Conservation (phyloP, 2,329 filamentous ascomycete species). For the Fusarium humuli region DNA sequence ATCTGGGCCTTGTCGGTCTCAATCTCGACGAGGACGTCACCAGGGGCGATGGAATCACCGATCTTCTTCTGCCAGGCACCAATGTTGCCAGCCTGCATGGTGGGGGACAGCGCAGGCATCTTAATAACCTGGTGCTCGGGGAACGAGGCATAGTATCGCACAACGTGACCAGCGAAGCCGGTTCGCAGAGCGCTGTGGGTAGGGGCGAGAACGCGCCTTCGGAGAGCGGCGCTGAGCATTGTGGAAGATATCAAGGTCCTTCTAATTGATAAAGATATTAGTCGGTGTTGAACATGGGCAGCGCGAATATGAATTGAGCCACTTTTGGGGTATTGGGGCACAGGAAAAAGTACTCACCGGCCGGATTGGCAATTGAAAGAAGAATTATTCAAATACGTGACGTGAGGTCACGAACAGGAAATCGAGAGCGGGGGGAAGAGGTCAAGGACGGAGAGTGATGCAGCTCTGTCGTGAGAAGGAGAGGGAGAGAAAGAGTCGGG, state of each 20-base stretch:
- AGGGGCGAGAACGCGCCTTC: slow-evolving; percentile 69
- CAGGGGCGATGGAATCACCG: slow-evolving; percentile 86
- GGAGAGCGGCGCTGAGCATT: slow-evolving; percentile 73
- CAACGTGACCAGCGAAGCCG: slow-evolving; percentile 65
- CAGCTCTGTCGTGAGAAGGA: slow-evolving; percentile 49
- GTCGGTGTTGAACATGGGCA: slow-evolving; percentile 35
- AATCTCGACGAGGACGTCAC: slow-evolving; percentile 96
- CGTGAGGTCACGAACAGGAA: slow-evolving; percentile 35
- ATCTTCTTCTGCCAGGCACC: slow-evolving; percentile 98
- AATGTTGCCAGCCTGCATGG: slow-evolving; percentile 97
- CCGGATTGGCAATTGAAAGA: slow-evolving; percentile 43
- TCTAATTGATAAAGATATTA: slow-evolving; percentile 37
- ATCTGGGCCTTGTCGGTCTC: slow-evolving; percentile 99
- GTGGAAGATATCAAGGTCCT: slow-evolving; percentile 49
- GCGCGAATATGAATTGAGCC: slow-evolving; percentile 37
- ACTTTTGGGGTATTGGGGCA: slow-evolving; percentile 16
- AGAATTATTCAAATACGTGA: slow-evolving; percentile 38
- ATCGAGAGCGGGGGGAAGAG: slow-evolving; percentile 29
- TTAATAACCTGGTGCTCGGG: slow-evolving; percentile 94
- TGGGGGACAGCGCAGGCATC: slow-evolving; percentile 98
- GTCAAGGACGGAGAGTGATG: slow-evolving; percentile 41
- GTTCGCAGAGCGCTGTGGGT: slow-evolving; percentile 63
- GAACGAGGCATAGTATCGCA: slow-evolving; percentile 82
- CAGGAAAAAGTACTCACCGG: slow-evolving; percentile 39
- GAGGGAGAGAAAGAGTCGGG: slow-evolving; percentile 49